Conservation (phyloP, 73 alveolate species). For the Paramecium octaurelia region DNA sequence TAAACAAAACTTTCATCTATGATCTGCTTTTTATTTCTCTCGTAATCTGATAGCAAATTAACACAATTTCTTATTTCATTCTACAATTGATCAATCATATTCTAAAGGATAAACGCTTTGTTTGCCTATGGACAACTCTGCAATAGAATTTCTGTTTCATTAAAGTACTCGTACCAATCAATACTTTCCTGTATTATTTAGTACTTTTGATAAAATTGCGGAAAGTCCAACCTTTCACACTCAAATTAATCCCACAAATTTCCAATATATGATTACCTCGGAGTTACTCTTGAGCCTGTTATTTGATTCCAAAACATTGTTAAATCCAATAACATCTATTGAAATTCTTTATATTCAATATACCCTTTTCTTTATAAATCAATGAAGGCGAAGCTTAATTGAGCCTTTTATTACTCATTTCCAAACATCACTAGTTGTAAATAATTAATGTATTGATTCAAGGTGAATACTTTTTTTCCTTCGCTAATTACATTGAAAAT, state of each 20-base stretch:
- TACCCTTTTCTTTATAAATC: conserved; percentile 6
- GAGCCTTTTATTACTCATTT: not conserved
- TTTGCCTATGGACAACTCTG: not conserved
- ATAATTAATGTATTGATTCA: not conserved
- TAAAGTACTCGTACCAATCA: conserved; percentile 45
- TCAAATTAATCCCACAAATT: not conserved
- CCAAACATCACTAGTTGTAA: not conserved
- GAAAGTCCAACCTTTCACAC: not conserved
- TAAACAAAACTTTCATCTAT: not conserved
- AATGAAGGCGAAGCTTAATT: not conserved
- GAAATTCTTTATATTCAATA: not conserved
- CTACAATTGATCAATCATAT: not conserved
- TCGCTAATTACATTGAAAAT: not conserved
- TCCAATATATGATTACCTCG: not conserved
- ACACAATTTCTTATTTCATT: conserved; percentile 7
- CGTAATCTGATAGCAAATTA: not conserved
- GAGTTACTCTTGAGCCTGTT: not conserved
- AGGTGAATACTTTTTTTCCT: not conserved
- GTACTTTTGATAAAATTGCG: not conserved
- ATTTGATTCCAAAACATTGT: conserved; percentile 14
- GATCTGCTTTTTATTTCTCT: not conserved
- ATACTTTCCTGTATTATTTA: not conserved
- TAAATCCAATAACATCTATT: not conserved
- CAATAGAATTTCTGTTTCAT: not conserved
- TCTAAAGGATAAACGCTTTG: not conserved